These are phyloP conservation scores for Sisymbrium altissimum DNA, from an alignment of 345 rosid species.

Conservation along the genomic window DNA sequence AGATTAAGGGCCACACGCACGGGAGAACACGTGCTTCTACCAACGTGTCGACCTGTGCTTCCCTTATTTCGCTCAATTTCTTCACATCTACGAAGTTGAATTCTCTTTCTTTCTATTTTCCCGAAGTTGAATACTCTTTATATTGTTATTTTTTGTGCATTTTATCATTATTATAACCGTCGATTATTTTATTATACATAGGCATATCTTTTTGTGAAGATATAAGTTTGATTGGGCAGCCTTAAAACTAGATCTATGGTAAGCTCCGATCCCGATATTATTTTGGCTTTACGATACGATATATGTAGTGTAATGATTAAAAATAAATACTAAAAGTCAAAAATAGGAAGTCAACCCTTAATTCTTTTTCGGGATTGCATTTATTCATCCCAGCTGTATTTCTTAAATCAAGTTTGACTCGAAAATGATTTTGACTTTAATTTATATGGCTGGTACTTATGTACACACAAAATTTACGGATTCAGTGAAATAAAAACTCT, in stretches of 20 bases:
- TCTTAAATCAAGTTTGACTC: constrained; percentile 18
- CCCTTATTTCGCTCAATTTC: constrained; percentile 21
- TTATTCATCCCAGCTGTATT: constrained; percentile 16
- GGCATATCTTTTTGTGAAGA: background rate
- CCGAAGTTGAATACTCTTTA: constrained; percentile 6
- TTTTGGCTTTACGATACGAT: constrained; percentile 5
- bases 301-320: background rate
- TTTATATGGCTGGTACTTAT: background rate
- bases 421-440: background rate
- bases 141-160: background rate
- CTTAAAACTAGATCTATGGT: constrained; percentile 14
- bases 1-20: constrained; percentile 34
- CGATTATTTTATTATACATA: background rate
- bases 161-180: background rate
- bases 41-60: constrained; percentile 23
- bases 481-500: background rate
- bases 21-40: constrained; percentile 22
- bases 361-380: constrained; percentile 4
- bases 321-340: background rate
- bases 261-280: constrained; percentile 29
- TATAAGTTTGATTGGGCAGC: constrained; percentile 5
- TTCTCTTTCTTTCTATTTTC: background rate
- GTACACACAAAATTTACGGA: background rate
- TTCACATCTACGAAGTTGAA: constrained; percentile 28
- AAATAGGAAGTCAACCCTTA: constrained; percentile 30